These are phyloP conservation scores for Schizonepeta tenuifolia DNA, from an alignment of 257 asterid genomes.

Conservation along the genomic window DNA sequence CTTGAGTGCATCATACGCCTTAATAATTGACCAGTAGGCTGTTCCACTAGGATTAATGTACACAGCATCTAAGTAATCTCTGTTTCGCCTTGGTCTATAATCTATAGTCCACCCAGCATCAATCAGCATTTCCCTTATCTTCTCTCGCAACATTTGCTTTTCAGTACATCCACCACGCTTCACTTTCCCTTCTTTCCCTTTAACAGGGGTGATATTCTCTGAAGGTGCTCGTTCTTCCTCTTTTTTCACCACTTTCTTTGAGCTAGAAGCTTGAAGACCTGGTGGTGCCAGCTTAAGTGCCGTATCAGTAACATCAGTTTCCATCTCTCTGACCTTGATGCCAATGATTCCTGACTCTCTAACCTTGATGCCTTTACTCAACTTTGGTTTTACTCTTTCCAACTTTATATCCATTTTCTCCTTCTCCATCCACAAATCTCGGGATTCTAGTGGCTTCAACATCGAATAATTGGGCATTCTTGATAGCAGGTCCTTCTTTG, in stretches of 20 bases:
- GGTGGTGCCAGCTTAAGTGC: conserved; percentile 74
- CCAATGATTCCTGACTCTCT: conserved; percentile 47
- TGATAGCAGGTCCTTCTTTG: conserved; percentile 45
- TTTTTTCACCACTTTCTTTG: conserved; percentile 60
- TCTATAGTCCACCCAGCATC: conserved; percentile 92
- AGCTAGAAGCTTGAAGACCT: conserved; percentile 50
- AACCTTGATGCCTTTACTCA: conserved; percentile 45
- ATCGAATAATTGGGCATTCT: conserved; percentile 42
- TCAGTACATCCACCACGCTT: conserved; percentile 90
- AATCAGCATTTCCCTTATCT: conserved; percentile 80
- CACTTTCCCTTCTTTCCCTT: conserved; percentile 55
- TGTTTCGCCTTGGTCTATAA: conserved; percentile 90
- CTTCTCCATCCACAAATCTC: conserved; percentile 39
- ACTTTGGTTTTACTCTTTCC: conserved; percentile 45
- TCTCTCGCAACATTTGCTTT: conserved; percentile 87
- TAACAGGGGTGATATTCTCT: conserved; percentile 45
- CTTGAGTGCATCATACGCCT: conserved; percentile 94
- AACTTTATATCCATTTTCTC: conserved; percentile 46
- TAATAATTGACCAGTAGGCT: conserved; percentile 94
- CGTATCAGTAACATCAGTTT: conserved; percentile 60
- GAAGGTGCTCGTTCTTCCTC: conserved; percentile 48
- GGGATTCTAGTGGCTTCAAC: conserved; percentile 49
- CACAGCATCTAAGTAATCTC: conserved; percentile 96
- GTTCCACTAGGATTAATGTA: conserved; percentile 89
- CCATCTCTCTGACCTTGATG: conserved; percentile 44